Conservation (phyloP, 805 yeast species). For the Monosporozyma aerobia region DNA sequence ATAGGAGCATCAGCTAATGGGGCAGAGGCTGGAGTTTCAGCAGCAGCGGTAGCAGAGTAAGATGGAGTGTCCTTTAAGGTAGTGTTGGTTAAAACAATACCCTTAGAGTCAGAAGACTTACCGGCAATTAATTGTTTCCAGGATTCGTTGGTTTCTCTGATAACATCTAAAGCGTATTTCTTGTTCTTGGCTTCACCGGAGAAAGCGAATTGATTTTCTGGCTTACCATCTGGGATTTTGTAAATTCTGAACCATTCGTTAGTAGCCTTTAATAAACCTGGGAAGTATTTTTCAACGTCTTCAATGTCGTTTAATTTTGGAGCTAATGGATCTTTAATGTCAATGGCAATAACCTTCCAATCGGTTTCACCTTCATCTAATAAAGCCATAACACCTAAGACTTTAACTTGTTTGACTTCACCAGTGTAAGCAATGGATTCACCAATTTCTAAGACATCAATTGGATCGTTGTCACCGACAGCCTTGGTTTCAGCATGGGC, state of each 20-base stretch:
- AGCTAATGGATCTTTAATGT: conserved; percentile 82
- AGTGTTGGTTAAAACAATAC: conserved; percentile 67
- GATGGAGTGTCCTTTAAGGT: conserved; percentile 52
- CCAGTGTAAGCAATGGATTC: conserved; percentile 57
- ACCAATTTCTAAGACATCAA: conserved; percentile 80
- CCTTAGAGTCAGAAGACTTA: conserved; percentile 48
- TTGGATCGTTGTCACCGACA: conserved; percentile 78
- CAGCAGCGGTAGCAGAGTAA: conserved; percentile 38
- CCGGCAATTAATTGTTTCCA: conserved; percentile 74
- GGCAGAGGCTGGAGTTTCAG: conserved; percentile 59
- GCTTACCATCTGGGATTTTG: conserved; percentile 97
- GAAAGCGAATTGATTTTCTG: conserved; percentile 94
- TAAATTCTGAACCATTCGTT: conserved; percentile 98
- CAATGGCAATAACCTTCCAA: conserved; percentile 88
- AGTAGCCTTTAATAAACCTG: conserved; percentile 88
- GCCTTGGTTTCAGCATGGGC: conserved; percentile 57
- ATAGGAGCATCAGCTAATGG: conserved; percentile 83
- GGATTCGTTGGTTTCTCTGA: conserved; percentile 73
- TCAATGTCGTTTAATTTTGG: conserved; percentile 78
- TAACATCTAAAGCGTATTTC: conserved; percentile 75
- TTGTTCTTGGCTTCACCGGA: conserved; percentile 84
- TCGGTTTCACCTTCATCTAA: conserved; percentile 88
- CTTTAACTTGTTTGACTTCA: conserved; percentile 79
- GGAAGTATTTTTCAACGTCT: conserved; percentile 83
- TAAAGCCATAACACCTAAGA: conserved; percentile 87